Evolutionary conservation across 2,329 filamentous ascomycete genomes (phyloP).

Genomic region (Venturia nashicola): DNA sequence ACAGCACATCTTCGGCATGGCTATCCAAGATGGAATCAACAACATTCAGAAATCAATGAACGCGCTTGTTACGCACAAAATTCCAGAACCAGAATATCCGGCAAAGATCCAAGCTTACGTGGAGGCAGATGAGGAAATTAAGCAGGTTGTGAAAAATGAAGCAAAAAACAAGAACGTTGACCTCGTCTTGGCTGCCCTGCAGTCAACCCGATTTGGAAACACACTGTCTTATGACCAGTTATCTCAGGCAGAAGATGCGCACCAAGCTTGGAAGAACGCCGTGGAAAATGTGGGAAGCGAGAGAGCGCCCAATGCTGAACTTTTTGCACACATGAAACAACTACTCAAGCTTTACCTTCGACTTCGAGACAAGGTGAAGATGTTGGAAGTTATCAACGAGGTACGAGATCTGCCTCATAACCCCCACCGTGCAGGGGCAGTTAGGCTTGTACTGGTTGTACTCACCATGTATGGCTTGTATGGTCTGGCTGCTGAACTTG

Average conservation of each 20-base stretch:
- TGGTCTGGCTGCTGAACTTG: background rate
- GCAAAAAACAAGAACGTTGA: slow-evolving; percentile 65
- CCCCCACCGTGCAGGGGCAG: background rate
- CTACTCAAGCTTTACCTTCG: slow-evolving; percentile 83
- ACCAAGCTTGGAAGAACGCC: slow-evolving; percentile 89
- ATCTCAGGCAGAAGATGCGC: slow-evolving; percentile 80
- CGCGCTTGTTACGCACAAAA: slow-evolving; percentile 53
- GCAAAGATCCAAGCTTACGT: slow-evolving; percentile 73
- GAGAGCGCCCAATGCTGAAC: slow-evolving; percentile 58
- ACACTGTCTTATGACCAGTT: slow-evolving; percentile 63
- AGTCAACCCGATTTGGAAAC: slow-evolving; percentile 64
- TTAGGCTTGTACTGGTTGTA: background rate
- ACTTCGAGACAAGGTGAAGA: slow-evolving; percentile 92
- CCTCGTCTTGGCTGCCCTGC: slow-evolving; percentile 70
- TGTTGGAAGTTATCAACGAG: slow-evolving; percentile 90
- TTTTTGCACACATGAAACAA: slow-evolving; percentile 92
- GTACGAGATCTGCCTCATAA: slow-evolving; percentile 18
- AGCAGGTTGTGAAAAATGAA: slow-evolving; percentile 61
- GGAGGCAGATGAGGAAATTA: slow-evolving; percentile 61
- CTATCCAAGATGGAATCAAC: slow-evolving; percentile 79
- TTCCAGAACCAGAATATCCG: slow-evolving; percentile 68
- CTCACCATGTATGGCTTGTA: background rate
- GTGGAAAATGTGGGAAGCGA: slow-evolving; percentile 57
- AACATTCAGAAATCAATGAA: slow-evolving; percentile 82
- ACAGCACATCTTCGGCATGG: slow-evolving; percentile 88